Evolutionary conservation across 163 green algal genomes (phyloP), one percentile per base, ranked within the genome.

Genomic region (Volvox carteri): DNA sequence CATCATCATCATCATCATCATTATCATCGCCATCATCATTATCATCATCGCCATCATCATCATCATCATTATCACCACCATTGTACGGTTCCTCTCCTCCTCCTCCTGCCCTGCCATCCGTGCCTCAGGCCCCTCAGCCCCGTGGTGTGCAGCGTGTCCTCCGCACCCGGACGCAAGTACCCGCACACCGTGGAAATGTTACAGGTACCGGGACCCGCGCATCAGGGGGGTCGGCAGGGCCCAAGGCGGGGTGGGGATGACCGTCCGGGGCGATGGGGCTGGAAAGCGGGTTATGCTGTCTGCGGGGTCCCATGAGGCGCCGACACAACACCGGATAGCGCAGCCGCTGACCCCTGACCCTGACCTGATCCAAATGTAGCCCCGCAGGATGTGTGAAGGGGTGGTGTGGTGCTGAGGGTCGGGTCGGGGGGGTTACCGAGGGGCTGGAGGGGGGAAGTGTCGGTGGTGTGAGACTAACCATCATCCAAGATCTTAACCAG

Each of bases 171-270:
- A 28, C 90, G 95, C 28, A 95, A 95, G 83, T 97, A 96, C 83
- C 58, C 76, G 0, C 93, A 96, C 89, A 97, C 95, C 0, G 83
- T 97, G 6, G 94, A 97, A 90, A 93, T 92, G 84, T 80, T 97
- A 4, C 89, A 93, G 70, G 52, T 67, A 28, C 21, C 7, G 0
- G 6, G 44, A 7, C n/a, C 50, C 50, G 50, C 50, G 12, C 16
- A 25, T 58, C 4, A 0, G 28, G 46, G 46, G 2, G 1, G 74
- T 33, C 30, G 48, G 44, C 33, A 25, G 42, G 72, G 8, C 37
- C 72, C 23, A 2, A 37, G 42, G n/a, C n/a, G n/a, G n/a, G n/a
- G n/a, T n/a, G n/a, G n/a, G n/a, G n/a, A n/a, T n/a, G n/a, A n/a
- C n/a, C n/a, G n/a, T n/a, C n/a, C n/a, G n/a, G n/a, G n/a, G n/a